Evolutionary conservation across 169 alveolate species (phyloP).

Genomic region (Eimeria sp.): DNA sequence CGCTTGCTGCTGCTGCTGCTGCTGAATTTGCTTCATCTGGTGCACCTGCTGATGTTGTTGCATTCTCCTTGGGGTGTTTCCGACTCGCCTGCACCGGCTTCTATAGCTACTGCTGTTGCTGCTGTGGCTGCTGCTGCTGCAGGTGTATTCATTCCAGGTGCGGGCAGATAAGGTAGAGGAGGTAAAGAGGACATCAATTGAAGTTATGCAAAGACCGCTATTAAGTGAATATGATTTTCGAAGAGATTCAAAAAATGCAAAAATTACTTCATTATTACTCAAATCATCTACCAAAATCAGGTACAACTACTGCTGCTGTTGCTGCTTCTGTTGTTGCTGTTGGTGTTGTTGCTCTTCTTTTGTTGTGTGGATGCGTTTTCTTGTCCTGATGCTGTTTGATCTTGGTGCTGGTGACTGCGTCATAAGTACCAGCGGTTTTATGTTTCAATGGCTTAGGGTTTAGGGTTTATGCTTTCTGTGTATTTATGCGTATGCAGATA

Average conservation of each 20-base stretch:
- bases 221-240: constrained; percentile 98
- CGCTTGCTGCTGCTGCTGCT: constrained; percentile 19
- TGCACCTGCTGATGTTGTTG: not conserved
- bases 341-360: not conserved
- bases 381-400: not conserved
- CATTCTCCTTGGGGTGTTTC: too few relatives aligned
- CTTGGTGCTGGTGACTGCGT: too few relatives aligned
- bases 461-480: not conserved
- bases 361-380: not conserved
- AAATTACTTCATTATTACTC: constrained; percentile 92
- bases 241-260: constrained; percentile 94
- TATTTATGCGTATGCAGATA: constrained; percentile 20
- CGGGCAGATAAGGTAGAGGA: constrained; percentile 93
- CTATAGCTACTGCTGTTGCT: not conserved
- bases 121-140: constrained; percentile 22
- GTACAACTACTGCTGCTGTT: constrained; percentile 74
- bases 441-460: too few relatives aligned
- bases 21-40: not conserved
- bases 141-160: constrained; percentile 94
- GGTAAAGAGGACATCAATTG: constrained; percentile 96
- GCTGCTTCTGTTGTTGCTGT: constrained; percentile 28
- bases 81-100: too few relatives aligned
- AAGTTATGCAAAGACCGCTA: constrained; percentile 96
- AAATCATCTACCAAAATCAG: constrained; percentile 97
- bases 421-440: too few relatives aligned